Evolutionary conservation across 2,329 filamentous ascomycete species (phyloP).

Genomic region (Graphiopsis chlorocephala): DNA sequence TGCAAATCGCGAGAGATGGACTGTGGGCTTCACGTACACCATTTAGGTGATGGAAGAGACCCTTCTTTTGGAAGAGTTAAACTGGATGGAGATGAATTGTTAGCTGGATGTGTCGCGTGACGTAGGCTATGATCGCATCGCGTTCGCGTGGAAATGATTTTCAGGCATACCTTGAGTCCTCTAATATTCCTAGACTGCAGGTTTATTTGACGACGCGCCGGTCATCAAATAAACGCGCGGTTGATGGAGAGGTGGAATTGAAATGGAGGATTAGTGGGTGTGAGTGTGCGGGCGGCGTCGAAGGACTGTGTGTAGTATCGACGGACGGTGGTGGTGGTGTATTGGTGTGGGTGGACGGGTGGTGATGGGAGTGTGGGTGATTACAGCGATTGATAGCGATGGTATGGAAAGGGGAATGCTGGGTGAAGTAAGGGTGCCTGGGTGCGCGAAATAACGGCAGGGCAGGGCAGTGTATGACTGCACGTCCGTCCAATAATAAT

Average conservation of each 20-base stretch:
- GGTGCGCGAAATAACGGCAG: constrained; percentile 1
- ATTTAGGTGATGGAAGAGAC: constrained; percentile 77
- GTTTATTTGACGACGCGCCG: constrained; percentile 92
- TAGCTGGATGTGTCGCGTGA: constrained; percentile 17
- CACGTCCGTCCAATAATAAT: background rate
- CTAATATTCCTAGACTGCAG: constrained; percentile 60
- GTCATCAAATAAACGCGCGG: constrained; percentile 91
- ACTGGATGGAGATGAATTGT: constrained; percentile 33
- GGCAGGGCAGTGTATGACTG: constrained; percentile 11
- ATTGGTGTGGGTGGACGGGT: constrained; percentile 16
- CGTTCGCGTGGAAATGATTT: constrained; percentile 1
- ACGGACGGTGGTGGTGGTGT: background rate
- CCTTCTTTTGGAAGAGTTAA: constrained; percentile 57
- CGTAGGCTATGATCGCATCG: background rate
- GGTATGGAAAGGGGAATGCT: constrained; percentile 5
- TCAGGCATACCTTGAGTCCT: background rate
- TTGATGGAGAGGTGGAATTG: constrained; percentile 10
- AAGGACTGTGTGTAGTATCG: constrained; percentile 1
- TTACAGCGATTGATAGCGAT: constrained; percentile 12
- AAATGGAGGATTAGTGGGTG: background rate
- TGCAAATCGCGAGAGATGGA: constrained; percentile 89
- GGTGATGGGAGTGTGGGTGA: constrained; percentile 6
- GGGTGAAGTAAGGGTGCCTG: background rate
- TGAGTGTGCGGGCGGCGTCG: background rate
- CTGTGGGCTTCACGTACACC: constrained; percentile 67